Evolutionary conservation across 306 rosid species (phyloP).

Genomic region (Cicer cuneatum): DNA sequence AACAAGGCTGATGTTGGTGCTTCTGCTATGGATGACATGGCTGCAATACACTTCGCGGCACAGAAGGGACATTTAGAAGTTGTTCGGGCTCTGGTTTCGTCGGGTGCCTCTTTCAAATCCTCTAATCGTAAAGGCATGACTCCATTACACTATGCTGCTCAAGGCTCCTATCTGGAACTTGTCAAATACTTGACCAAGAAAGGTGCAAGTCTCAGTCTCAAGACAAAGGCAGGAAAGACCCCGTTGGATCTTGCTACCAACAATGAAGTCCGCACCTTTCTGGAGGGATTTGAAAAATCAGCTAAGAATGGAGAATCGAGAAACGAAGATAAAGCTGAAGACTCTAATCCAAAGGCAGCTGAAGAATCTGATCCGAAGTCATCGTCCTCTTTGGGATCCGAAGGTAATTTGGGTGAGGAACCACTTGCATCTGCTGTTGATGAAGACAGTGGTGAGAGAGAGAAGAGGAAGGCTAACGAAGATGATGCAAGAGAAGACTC

Average conservation of each 20-base stretch:
- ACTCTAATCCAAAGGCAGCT: neutral
- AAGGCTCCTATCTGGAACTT: constrained; percentile 80
- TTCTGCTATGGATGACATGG: constrained; percentile 98
- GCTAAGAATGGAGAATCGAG: constrained; percentile 54
- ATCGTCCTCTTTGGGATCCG: constrained; percentile 45
- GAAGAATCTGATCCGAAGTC: constrained; percentile 58
- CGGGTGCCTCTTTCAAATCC: constrained; percentile 75
- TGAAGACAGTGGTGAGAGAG: constrained; percentile 50
- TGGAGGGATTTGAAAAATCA: constrained; percentile 60
- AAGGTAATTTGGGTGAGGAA: constrained; percentile 49
- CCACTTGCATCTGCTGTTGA: constrained; percentile 45
- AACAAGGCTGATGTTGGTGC: constrained; percentile 91
- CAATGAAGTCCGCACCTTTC: constrained; percentile 66
- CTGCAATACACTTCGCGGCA: constrained; percentile 88
- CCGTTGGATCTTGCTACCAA: constrained; percentile 75
- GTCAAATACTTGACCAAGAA: constrained; percentile 83
- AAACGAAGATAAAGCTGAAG: constrained; percentile 47
- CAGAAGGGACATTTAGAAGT: constrained; percentile 91
- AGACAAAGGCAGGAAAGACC: constrained; percentile 82
- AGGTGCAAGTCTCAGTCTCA: constrained; percentile 67
- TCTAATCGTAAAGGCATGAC: constrained; percentile 85
- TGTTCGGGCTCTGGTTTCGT: constrained; percentile 60
- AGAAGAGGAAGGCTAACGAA: constrained; percentile 70
- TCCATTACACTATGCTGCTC: constrained; percentile 82
- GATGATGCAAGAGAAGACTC: constrained; percentile 52